phyloP scores from a whole-genome alignment of 2,329 filamentous ascomycete genomes.

The Alternaria incomplexa region DNA sequence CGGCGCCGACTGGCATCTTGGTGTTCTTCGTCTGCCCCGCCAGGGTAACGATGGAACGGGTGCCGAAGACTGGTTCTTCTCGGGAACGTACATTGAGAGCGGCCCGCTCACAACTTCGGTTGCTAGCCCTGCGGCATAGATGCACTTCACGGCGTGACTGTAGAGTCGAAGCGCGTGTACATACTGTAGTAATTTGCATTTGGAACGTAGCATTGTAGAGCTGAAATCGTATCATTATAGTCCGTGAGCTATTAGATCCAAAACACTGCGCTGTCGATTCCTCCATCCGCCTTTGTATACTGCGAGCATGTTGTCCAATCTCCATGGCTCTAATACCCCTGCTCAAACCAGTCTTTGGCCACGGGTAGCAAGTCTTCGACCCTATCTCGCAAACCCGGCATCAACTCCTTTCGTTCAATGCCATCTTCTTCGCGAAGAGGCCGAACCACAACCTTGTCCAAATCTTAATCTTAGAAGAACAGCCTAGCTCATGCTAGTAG shows the following conservation, averaged over 20 bases:
- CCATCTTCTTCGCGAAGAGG: neutral
- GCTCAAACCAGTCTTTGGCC: neutral
- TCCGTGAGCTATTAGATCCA: neutral
- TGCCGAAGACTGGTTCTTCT: constrained; percentile 73
- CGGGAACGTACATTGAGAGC: constrained; percentile 72
- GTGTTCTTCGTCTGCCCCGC: constrained; percentile 69
- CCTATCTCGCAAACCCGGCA: neutral
- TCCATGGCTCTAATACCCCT: neutral
- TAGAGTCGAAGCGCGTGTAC: neutral
- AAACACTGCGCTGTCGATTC: neutral
- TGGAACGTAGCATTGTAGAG: neutral
- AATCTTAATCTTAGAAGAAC: no score
- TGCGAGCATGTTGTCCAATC: neutral
- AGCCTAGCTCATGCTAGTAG: neutral
- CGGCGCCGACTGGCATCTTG: constrained; percentile 75
- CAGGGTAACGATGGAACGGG: constrained; percentile 59
- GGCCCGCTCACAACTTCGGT: constrained; percentile 52
- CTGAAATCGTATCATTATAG: neutral
- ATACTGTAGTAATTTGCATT: neutral
- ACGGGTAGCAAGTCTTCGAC: neutral
- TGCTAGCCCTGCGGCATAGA: constrained; percentile 26
- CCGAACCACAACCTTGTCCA: neutral
- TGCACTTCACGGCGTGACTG: neutral
- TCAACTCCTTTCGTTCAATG: neutral
- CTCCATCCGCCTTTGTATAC: neutral